phyloP scores from a whole-genome alignment of 208 protist species.

The Porcisia hertigi region DNA sequence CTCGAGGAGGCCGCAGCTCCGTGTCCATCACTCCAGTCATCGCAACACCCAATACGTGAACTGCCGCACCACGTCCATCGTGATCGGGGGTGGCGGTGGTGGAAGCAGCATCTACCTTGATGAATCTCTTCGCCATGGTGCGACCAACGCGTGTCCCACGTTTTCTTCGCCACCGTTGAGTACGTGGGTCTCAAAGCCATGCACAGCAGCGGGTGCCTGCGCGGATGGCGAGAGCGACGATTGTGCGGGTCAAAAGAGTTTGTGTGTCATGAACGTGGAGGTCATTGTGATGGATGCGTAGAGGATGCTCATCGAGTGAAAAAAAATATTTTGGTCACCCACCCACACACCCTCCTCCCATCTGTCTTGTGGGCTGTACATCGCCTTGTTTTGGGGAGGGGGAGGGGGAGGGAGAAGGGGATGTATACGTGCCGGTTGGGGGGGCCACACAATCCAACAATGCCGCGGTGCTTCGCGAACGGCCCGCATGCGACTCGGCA shows the following conservation, averaged over 20 bases:
- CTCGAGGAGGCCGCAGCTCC: conserved; percentile 33
- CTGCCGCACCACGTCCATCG: conserved; percentile 48
- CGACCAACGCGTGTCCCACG: conserved; percentile 60
- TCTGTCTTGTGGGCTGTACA: too few species aligned
- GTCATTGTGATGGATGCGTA: conserved; percentile 57
- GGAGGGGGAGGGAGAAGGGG: too few species aligned
- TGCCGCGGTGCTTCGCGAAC: too few species aligned
- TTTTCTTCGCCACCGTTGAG: conserved; percentile 74
- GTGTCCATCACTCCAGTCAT: conserved; percentile 45
- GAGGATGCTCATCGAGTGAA: neutral
- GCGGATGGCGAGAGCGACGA: conserved; percentile 2
- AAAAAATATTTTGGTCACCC: too few species aligned
- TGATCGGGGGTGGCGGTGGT: conserved; percentile 61
- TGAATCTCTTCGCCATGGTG: conserved; percentile 44
- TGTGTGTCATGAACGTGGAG: conserved; percentile 55
- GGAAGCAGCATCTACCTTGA: conserved; percentile 67
- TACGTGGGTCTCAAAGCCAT: conserved; percentile 32
- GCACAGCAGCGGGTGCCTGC: neutral
- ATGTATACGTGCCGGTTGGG: too few species aligned
- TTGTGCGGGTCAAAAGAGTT: conserved; percentile 13
- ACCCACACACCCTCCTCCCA: neutral
- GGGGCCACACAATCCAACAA: too few species aligned
- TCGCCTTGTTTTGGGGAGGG: too few species aligned
- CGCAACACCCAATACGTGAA: conserved; percentile 73
- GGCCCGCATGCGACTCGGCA: too few species aligned